A percentile compares a stretch with the other conserved stretches of the same genome.
Evolutionary conservation across 192 early-diverging fungal species (phyloP).

Genomic region (Coemansia sp.): DNA sequence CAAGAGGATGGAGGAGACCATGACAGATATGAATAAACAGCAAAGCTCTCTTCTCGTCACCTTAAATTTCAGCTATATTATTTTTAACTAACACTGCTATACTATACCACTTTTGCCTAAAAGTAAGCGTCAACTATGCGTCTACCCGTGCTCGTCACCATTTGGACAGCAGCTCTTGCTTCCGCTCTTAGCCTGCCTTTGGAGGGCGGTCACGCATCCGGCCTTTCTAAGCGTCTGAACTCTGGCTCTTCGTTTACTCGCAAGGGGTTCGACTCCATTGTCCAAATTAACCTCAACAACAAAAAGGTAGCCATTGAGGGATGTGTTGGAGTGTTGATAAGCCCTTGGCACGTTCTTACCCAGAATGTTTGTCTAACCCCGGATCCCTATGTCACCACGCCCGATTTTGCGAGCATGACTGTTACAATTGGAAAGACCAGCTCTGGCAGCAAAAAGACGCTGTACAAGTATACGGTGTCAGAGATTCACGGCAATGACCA

Average conservation of each 20-base stretch:
- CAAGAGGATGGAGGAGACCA: background rate
- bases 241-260: conserved; percentile 1
- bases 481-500: background rate
- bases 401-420: background rate
- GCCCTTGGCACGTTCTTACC: conserved; percentile 15
- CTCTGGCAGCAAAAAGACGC: background rate
- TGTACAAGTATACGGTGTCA: conserved; percentile 1
- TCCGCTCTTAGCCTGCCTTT: background rate
- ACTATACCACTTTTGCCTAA: background rate
- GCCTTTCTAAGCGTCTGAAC: background rate
- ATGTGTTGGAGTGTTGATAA: conserved; percentile 21
- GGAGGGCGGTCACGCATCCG: background rate
- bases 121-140: background rate
- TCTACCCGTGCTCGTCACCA: background rate
- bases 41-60: background rate
- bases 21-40: background rate
- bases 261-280: conserved; percentile 15
- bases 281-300: background rate
- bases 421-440: conserved; percentile 14
- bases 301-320: conserved; percentile 1
- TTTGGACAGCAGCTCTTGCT: background rate
- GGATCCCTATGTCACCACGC: background rate
- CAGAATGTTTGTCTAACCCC: background rate
- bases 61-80: background rate
- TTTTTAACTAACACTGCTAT: background rate